These are phyloP conservation scores for Tolypocladium amazonense DNA, from an alignment of 2,329 filamentous ascomycete genomes.

Conservation along the genomic window DNA sequence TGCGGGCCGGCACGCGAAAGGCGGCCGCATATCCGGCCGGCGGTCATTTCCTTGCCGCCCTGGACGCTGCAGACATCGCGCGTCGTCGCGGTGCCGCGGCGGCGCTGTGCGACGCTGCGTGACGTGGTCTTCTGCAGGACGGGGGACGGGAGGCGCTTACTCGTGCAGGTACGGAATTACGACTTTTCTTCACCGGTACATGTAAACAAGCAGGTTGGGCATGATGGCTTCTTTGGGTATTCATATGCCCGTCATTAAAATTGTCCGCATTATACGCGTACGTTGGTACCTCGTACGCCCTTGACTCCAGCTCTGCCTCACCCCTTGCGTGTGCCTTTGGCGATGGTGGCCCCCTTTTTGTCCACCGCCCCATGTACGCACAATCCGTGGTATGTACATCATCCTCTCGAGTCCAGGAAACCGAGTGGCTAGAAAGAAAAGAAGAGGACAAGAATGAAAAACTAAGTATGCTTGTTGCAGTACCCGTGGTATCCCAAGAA, in stretches of 20 bases:
- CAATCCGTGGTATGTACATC: neutral
- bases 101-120: neutral
- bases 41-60: neutral
- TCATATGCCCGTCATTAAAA: neutral
- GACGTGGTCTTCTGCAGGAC: neutral
- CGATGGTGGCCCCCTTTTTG: neutral
- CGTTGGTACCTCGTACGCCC: neutral
- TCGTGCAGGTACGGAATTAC: neutral
- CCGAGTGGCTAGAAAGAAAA: neutral
- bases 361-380: neutral
- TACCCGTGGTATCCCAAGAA: neutral
- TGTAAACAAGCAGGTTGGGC: neutral
- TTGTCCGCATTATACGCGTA: neutral
- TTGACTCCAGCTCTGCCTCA: neutral
- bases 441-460: slow-evolving; percentile 1
- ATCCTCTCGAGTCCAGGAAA: neutral
- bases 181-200: neutral
- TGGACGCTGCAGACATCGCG: neutral
- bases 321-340: neutral
- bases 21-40: slow-evolving; percentile 1
- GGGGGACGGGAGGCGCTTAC: neutral
- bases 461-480: neutral
- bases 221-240: neutral
- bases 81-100: neutral
- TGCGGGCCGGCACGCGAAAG: neutral